These are phyloP conservation scores for Saksenaea vasiformis DNA, from an alignment of 371 early-diverging fungal species.

Conservation along the genomic window DNA sequence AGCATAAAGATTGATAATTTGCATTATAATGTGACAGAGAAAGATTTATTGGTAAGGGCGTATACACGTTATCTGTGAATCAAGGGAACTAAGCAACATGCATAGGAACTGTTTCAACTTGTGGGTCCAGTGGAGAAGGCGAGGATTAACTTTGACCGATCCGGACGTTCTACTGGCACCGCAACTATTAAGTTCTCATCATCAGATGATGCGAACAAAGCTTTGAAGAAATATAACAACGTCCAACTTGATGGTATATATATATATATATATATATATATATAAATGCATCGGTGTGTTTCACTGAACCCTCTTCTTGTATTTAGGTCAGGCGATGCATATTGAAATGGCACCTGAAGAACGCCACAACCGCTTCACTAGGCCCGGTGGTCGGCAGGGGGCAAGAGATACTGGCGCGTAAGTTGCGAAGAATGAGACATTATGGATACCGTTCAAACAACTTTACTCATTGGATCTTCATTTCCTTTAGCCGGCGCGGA, in stretches of 20 bases:
- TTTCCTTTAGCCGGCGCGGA: slow-evolving; percentile 10
- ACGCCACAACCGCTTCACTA: slow-evolving; percentile 8
- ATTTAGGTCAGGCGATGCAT: slow-evolving; percentile 35
- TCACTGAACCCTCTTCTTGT: not conserved
- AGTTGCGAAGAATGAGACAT: slow-evolving; percentile 1
- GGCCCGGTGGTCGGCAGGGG: not conserved
- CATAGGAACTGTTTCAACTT: slow-evolving; percentile 38
- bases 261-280: too few relatives aligned
- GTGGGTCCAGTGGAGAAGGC: slow-evolving; percentile 39
- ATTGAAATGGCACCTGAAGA: slow-evolving; percentile 20
- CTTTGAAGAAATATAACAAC: slow-evolving; percentile 42
- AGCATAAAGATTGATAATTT: slow-evolving; percentile 36
- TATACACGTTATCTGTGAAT: slow-evolving; percentile 11
- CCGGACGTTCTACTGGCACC: slow-evolving; percentile 47
- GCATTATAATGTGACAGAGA: slow-evolving; percentile 45
- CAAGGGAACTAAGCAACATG: slow-evolving; percentile 11
- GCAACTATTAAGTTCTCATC: slow-evolving; percentile 32
- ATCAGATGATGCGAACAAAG: slow-evolving; percentile 32
- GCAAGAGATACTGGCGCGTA: slow-evolving; percentile 7
- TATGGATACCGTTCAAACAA: too few relatives aligned
- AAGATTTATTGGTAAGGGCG: slow-evolving; percentile 33
- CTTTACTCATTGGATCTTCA: not conserved
- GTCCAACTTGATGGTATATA: slow-evolving; percentile 42
- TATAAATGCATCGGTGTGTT: not conserved
- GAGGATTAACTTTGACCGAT: slow-evolving; percentile 36